Evolutionary conservation across 805 yeast species (phyloP), one percentile per base, ranked within the genome.

Genomic region (Priceomyces medius): DNA sequence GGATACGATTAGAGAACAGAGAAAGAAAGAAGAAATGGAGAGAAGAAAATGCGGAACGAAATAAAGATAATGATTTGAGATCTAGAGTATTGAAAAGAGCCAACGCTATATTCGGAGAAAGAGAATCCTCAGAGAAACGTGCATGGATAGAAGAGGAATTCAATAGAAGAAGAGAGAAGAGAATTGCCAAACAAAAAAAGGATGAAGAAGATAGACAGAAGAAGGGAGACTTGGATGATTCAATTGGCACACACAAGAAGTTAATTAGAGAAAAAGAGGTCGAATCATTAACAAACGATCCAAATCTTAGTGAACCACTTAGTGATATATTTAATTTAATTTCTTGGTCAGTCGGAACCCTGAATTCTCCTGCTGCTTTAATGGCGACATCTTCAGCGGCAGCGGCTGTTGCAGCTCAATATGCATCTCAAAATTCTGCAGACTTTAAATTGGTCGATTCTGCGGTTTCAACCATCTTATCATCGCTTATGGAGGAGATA

Each of bases 51-150:
- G 76, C 78, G 7, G 83, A 83, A 45, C 73, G 93, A 49, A 90
- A 90, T 61, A 83, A 87, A 65, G 96, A 89, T 59, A 84, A 88
- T 53, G 98, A 91, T 56, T 68, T 91, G 41, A 73, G 95, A 39
- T 79, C 86, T 0, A 71, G 98, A 41, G 82, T 91, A 16, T 74
- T 77, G 48, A 83, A 83, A 49, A 71, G 93, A 31, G 97, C 97
- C 0, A 69, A 66, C 28, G 64, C 63, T 14, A 63, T 83, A 50
- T 89, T 79, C 64, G 93, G 96, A 1, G 75, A 70, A 7, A 70
- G 63, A 0, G 80, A 79, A 5, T 63, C 83, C 8, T 71, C 66
- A 7, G 79, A 74, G 34, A 72, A 70, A 40, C 58, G 61, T 31
- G 67, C 73, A 31, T 91, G 97, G 97, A 74, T 87, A 26, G 83